Conservation (phyloP, 495 filamentous ascomycete genomes). For the Baudoinia panamericana region DNA sequence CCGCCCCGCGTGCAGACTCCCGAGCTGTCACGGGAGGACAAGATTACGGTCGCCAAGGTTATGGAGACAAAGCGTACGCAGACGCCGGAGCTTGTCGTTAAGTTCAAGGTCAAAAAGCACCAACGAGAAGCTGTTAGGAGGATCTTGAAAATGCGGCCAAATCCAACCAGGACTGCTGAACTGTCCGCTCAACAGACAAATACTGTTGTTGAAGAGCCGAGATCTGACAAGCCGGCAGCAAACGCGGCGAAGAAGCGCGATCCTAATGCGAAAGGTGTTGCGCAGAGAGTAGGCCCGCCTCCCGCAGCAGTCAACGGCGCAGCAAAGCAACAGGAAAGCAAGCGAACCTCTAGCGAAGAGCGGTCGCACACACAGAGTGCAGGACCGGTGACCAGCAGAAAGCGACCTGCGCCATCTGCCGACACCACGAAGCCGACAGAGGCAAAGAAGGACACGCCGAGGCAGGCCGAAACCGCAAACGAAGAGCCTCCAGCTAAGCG, state of each 20-base stretch:
- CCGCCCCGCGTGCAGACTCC: conserved; percentile 2
- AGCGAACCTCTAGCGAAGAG: neutral
- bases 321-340: conserved; percentile 1
- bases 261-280: conserved; percentile 7
- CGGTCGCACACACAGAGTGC: neutral
- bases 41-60: conserved; percentile 5
- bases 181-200: neutral
- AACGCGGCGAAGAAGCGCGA: conserved; percentile 4
- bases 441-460: too few species aligned
- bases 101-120: conserved; percentile 15
- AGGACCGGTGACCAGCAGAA: neutral
- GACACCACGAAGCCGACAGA: too few species aligned
- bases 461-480: neutral
- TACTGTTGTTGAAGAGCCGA: too few species aligned
- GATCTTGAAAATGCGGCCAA: conserved; percentile 13
- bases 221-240: neutral
- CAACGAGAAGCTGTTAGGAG: conserved; percentile 2
- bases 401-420: neutral
- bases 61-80: neutral
- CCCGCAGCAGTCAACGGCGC: neutral
- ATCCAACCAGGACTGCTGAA: conserved; percentile 1
- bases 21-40: conserved; percentile 3
- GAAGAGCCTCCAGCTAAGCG: conserved; percentile 2
- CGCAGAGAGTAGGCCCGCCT: conserved; percentile 10
- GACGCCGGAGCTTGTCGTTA: conserved; percentile 10